Base-by-base conservation (phyloP, 2,329 filamentous ascomycete species). In the Metarhizium humberi region DNA sequence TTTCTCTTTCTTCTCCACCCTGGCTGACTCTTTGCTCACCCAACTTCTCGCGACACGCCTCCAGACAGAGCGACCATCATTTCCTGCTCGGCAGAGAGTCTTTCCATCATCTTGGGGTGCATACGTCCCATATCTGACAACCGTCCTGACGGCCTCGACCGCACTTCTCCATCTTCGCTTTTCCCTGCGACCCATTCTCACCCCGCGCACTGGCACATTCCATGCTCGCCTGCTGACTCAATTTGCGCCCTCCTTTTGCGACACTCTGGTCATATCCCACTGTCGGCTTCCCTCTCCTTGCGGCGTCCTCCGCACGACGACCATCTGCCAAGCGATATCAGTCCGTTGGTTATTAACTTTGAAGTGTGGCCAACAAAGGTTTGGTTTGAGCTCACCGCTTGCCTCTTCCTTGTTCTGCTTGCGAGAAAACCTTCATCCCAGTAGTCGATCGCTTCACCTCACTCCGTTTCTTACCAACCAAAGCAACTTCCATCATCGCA, bases 341-440 rank as follows among this genome's bases (percentile, higher is more conserved):
- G 7, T 52, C 20, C 18, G 3, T 30, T 32, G 25, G 34, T 43
- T 43, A 30, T 8, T 25, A 11, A 42, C 13, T n/a, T 38, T 49
- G 29, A 45, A 49, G 50, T 51, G n/a, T 40, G 49, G 32, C 32
- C 18, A 18, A 42, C 32, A 47, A 60, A 61, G 59, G 59, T 60
- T 61, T 61, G 70, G 69, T 72, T 71, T 67, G 67, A 71, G 67
- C 66, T 67, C 63, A 66, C 65, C 63, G 69, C 67, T 65, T 67
- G 68, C 63, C 66, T 70, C 67, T 68, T 67, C 64, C 65, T 66
- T 69, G 32, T 63, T 67, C 65, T 71, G 66, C 64, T 66, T 67
- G 63, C 64, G 64, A 68, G 65, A 69, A 54, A 36, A 29, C 47
- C 61, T 62, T 65, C 62, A 64, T 66, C 63, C 65, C 66, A 69